Evolutionary conservation across 2,329 filamentous ascomycete genomes (phyloP).

Genomic region (Penicillium capsulatum): DNA sequence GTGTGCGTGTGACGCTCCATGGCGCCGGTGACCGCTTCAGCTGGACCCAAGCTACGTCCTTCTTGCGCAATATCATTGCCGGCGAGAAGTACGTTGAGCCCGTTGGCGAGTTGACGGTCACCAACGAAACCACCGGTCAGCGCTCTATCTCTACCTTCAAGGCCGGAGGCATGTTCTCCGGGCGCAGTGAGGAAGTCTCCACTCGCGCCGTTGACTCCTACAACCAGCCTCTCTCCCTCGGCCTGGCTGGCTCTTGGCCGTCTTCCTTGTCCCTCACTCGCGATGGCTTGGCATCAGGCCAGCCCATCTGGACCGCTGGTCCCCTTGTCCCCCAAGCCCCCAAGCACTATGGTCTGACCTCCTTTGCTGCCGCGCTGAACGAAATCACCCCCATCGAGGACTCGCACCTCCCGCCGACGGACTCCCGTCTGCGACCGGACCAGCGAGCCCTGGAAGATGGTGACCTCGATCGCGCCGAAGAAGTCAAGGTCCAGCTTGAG

Average conservation of each 20-base stretch:
- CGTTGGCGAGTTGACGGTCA: conserved; percentile 79
- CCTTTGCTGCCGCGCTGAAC: conserved; percentile 81
- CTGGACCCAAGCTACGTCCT: conserved; percentile 83
- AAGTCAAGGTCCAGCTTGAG: conserved; percentile 75
- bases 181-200: conserved; percentile 81
- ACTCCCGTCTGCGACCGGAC: conserved; percentile 79
- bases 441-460: conserved; percentile 81
- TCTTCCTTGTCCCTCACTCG: conserved; percentile 62
- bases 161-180: conserved; percentile 94
- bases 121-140: conserved; percentile 77
- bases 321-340: conserved; percentile 71
- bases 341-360: conserved; percentile 81
- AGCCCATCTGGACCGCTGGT: conserved; percentile 75
- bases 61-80: conserved; percentile 92
- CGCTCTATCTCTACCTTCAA: conserved; percentile 89
- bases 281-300: conserved; percentile 57
- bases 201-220: conserved; percentile 67
- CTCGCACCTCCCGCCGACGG: conserved; percentile 70
- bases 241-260: conserved; percentile 82
- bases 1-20: conserved; percentile 72
- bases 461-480: conserved; percentile 77
- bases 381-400: conserved; percentile 79
- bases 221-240: conserved; percentile 62
- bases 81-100: conserved; percentile 98
- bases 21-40: conserved; percentile 75